Base-by-base conservation (phyloP, 805 yeast genomes). In the Zygoascus tannicola region DNA sequence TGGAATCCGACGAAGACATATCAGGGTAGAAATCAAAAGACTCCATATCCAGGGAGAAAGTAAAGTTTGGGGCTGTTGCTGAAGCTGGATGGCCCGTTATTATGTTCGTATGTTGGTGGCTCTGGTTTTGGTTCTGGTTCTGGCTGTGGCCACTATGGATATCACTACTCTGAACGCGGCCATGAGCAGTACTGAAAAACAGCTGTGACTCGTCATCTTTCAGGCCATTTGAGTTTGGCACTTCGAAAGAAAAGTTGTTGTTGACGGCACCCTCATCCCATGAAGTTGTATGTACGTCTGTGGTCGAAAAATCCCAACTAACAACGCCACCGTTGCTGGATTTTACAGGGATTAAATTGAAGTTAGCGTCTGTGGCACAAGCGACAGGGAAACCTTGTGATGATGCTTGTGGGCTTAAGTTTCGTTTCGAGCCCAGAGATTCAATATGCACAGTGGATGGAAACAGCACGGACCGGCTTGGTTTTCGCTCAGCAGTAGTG, bases 341-440 rank as follows among this genome's bases (percentile, higher is more conserved):
- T 19, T 43, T 34, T 16, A 50, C 34, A 41, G 50, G 54, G 21
- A 50, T 32, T 3, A 52, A 36, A 23, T 49, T 48, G 40, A 50
- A 45, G 22, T 20, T 32, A 16, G 48, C 40, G 40, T 48, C 52
- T n/a, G 54, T 52, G 22, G 56, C 47, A 37, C 56, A 52, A 14
- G 56, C 40, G 19, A 46, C 49, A 2, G 56, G 56, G 21, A 26
- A 26, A 12, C 30, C 30, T n/a, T n/a, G n/a, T n/a, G n/a, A n/a
- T n/a, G 50, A 34, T 28, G 14, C 46, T 50, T n/a, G n/a, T n/a
- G n/a, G n/a, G n/a, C n/a, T n/a, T n/a, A n/a, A n/a, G 7, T 12
- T 12, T 18, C 35, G 28, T 18, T 38, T 26, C 30, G 30, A 26
- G 30, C 30, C 30, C 30, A 35, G 38, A 20, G 22, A 15, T 16